phyloP scores from a whole-genome alignment of 495 filamentous ascomycete species.

The Aspergillus biplanus region DNA sequence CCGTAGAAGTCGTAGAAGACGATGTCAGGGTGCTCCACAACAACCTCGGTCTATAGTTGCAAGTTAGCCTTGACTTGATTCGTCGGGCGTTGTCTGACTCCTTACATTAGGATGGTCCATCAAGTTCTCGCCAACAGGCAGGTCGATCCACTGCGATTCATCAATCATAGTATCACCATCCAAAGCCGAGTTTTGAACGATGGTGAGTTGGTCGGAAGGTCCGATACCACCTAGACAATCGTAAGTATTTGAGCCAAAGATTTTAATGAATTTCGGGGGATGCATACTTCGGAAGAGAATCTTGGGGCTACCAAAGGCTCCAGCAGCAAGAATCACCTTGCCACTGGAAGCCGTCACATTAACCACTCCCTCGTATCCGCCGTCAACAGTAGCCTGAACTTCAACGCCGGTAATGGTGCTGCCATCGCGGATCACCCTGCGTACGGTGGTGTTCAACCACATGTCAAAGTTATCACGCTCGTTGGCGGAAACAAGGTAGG shows the following conservation, averaged over 20 bases:
- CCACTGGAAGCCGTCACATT: conserved; percentile 63
- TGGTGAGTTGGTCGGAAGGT: conserved; percentile 60
- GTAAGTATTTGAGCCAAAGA: neutral
- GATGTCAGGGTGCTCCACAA: conserved; percentile 21
- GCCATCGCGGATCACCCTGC: conserved; percentile 64
- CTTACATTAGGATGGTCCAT: conserved; percentile 73
- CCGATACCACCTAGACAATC: conserved; percentile 50
- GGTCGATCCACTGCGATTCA: conserved; percentile 68
- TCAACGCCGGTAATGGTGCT: conserved; percentile 69
- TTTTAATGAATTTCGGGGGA: neutral
- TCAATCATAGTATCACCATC: conserved; percentile 50
- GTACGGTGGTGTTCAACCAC: conserved; percentile 65
- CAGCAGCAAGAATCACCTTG: conserved; percentile 69
- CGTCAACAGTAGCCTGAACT: conserved; percentile 58
- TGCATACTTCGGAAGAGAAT: conserved; percentile 53
- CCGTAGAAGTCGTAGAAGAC: conserved; percentile 26
- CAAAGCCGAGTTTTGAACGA: conserved; percentile 49
- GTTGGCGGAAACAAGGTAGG: conserved; percentile 69
- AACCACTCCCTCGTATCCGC: conserved; percentile 60
- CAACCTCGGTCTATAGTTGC: conserved; percentile 32
- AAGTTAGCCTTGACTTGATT: neutral
- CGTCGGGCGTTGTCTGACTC: neutral
- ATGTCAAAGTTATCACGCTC: conserved; percentile 67
- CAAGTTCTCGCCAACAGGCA: conserved; percentile 75
- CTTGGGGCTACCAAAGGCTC: conserved; percentile 74